Conservation (phyloP, 73 alveolate species). For the Breviolum minutum region DNA sequence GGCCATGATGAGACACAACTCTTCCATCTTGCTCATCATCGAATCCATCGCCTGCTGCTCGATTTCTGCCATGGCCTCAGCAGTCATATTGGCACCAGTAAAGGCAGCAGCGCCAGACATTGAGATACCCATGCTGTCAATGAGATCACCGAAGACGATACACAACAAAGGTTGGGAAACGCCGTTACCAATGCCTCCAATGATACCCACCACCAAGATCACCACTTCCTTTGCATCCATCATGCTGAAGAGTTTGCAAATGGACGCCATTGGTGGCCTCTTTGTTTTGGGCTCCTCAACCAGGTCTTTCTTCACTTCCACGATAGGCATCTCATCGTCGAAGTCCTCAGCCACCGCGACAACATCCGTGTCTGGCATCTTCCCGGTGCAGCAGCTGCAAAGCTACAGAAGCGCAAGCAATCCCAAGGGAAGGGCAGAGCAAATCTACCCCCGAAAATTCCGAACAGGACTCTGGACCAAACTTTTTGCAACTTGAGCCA, state of each 20-base stretch:
- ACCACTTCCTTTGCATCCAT: constrained; percentile 40
- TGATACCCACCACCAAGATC: neutral
- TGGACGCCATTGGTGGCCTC: constrained; percentile 31
- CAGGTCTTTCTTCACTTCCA: no score
- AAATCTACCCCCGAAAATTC: no score
- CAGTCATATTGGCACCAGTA: neutral
- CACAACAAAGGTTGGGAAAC: constrained; percentile 12
- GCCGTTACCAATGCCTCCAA: constrained; percentile 30
- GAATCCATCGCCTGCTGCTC: constrained; percentile 42
- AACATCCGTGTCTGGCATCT: no score
- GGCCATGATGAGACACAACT: constrained; percentile 64
- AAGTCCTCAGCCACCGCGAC: no score
- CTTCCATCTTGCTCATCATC: constrained; percentile 68
- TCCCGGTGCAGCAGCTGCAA: no score
- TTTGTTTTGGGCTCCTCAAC: constrained; percentile 15
- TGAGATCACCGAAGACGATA: constrained; percentile 64
- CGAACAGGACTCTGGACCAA: no score
- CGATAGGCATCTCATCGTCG: no score
- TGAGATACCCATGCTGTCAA: constrained; percentile 10
- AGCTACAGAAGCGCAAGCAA: no score
- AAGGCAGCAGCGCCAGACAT: no score
- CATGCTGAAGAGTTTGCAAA: constrained; percentile 81
- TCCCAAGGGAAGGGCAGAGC: no score
- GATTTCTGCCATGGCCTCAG: constrained; percentile 1
- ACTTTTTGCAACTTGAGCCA: no score